These are phyloP conservation scores for Geotrichum carabidarum DNA, from an alignment of 1,139 yeast genomes.

Conservation along the genomic window DNA sequence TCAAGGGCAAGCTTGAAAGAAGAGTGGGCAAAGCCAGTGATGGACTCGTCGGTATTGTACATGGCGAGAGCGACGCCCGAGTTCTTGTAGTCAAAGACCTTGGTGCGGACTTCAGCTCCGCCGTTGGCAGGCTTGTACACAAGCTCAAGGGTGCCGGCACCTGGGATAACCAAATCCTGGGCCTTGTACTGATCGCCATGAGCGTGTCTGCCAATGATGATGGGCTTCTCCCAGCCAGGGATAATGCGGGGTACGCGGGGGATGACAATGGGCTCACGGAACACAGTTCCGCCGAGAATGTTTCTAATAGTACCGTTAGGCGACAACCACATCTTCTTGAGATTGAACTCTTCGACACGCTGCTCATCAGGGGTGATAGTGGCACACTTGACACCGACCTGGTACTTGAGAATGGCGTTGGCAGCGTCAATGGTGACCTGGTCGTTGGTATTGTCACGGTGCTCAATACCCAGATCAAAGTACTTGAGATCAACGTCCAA, in stretches of 20 bases:
- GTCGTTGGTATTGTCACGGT: slow-evolving; percentile 84
- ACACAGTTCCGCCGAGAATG: slow-evolving; percentile 91
- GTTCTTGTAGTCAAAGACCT: slow-evolving; percentile 67
- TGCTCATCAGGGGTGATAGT: slow-evolving; percentile 98
- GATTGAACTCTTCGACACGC: slow-evolving; percentile 79
- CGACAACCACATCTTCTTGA: slow-evolving; percentile 95
- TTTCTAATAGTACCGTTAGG: slow-evolving; percentile 97
- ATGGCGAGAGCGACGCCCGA: slow-evolving; percentile 87
- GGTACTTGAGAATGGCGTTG: slow-evolving; percentile 77
- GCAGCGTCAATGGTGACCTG: slow-evolving; percentile 87
- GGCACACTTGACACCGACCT: slow-evolving; percentile 95
- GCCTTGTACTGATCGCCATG: slow-evolving; percentile 97
- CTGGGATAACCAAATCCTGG: slow-evolving; percentile 72
- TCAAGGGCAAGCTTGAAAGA: slow-evolving; percentile 83
- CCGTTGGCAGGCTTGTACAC: slow-evolving; percentile 69
- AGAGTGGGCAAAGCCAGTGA: slow-evolving; percentile 83
- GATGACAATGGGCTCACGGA: slow-evolving; percentile 93
- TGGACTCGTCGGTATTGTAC: slow-evolving; percentile 93
- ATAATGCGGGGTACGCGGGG: slow-evolving; percentile 83
- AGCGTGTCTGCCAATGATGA: slow-evolving; percentile 94
- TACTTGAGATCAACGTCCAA: slow-evolving; percentile 84
- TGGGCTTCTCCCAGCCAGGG: slow-evolving; percentile 92
- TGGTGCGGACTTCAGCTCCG: slow-evolving; percentile 52
- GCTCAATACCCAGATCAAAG: slow-evolving; percentile 80
- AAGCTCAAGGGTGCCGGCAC: slow-evolving; percentile 72